These are phyloP conservation scores for Pichia eremophila DNA, from an alignment of 805 yeast genomes.

Conservation along the genomic window DNA sequence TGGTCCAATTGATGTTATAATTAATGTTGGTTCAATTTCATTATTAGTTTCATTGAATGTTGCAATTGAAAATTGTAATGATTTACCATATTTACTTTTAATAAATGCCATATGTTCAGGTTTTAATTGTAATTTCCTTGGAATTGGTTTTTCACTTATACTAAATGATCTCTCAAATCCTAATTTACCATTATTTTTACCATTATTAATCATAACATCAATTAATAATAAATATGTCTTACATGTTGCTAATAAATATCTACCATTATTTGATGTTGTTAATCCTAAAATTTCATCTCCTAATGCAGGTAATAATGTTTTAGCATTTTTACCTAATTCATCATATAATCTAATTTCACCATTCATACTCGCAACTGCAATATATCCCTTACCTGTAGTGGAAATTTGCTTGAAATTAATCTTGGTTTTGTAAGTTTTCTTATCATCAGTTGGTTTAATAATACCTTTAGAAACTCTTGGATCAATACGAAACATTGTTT, in stretches of 20 bases:
- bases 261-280: slow-evolving; percentile 71
- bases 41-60: slow-evolving; percentile 66
- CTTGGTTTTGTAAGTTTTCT: slow-evolving; percentile 42
- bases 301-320: slow-evolving; percentile 69
- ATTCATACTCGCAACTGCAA: slow-evolving; percentile 65
- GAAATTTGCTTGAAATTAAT: slow-evolving; percentile 50
- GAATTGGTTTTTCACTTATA: slow-evolving; percentile 56
- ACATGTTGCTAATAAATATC: slow-evolving; percentile 77
- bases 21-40: slow-evolving; percentile 43
- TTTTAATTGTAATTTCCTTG: slow-evolving; percentile 53
- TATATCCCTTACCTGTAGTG: slow-evolving; percentile 63
- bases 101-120: slow-evolving; percentile 69
- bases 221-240: slow-evolving; percentile 58
- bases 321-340: slow-evolving; percentile 64
- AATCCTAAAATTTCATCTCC: slow-evolving; percentile 66
- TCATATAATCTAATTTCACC: slow-evolving; percentile 76
- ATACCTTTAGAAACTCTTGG: slow-evolving; percentile 59
- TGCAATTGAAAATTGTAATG: slow-evolving; percentile 59
- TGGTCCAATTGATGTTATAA: slow-evolving; percentile 74
- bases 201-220: slow-evolving; percentile 55
- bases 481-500: slow-evolving; percentile 66
- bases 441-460: slow-evolving; percentile 46
- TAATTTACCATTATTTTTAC: slow-evolving; percentile 45
- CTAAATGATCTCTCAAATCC: slow-evolving; percentile 64
- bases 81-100: slow-evolving; percentile 37